Evolutionary conservation across 139 green algal genomes (phyloP).

Genomic region (Chlorella sp.): DNA sequence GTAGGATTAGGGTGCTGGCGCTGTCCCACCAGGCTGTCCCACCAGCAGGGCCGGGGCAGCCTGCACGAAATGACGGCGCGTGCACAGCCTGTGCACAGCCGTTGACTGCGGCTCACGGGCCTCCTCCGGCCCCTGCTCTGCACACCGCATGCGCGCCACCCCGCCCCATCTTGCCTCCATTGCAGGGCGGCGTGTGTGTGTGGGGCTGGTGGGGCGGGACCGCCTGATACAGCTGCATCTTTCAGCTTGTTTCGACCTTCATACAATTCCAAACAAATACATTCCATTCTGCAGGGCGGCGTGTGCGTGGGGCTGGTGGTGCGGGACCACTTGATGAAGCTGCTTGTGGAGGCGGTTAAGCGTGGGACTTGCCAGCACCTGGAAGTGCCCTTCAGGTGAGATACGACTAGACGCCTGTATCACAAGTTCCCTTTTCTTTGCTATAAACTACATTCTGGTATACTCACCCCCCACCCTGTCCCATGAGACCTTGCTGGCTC

Average conservation of each 20-base stretch:
- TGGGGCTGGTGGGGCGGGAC: constrained; percentile 73
- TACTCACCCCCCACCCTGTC: too few species aligned
- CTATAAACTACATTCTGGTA: too few species aligned
- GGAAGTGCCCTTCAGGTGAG: constrained; percentile 50
- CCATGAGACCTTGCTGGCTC: too few species aligned
- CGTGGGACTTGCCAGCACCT: constrained; percentile 45
- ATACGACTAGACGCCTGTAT: too few species aligned
- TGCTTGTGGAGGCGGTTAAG: constrained; percentile 70
- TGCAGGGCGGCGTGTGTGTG: constrained; percentile 60
- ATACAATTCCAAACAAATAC: not conserved
- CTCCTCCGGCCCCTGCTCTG: too few species aligned
- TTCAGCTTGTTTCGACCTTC: not conserved
- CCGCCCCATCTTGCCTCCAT: not conserved
- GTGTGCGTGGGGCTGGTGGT: constrained; percentile 82
- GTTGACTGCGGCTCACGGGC: too few species aligned
- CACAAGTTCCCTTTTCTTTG: too few species aligned
- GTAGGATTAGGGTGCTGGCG: too few species aligned
- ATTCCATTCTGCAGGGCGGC: not conserved
- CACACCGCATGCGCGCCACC: not conserved
- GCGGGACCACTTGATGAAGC: constrained; percentile 79
- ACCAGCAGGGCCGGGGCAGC: too few species aligned
- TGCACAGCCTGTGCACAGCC: too few species aligned
- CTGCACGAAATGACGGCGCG: too few species aligned
- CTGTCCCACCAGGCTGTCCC: too few species aligned
- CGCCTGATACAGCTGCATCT: constrained; percentile 82